Conservation (phyloP, 106 monocot species). For the Acanthochlamys bracteata region DNA sequence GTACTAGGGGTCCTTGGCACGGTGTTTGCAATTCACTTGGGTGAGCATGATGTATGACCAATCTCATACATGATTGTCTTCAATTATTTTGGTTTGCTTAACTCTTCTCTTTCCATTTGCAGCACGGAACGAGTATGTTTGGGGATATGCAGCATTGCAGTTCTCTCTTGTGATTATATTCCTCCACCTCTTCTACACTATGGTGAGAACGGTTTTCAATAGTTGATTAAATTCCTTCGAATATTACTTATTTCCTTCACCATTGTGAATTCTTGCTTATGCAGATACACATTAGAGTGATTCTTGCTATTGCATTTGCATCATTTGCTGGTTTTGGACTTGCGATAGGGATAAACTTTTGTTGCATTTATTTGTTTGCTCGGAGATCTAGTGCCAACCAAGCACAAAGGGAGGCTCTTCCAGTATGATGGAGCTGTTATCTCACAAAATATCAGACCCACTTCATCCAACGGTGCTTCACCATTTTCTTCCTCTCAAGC, state of each 20-base stretch:
- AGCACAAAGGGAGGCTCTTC: constrained; percentile 11
- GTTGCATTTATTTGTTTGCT: constrained; percentile 18
- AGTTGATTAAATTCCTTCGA: background rate
- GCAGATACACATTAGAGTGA: constrained; percentile 29
- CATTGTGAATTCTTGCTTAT: background rate
- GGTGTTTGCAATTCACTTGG: constrained; percentile 22
- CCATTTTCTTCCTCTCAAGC: too few relatives aligned
- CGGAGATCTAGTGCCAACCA: constrained; percentile 17
- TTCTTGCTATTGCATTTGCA: constrained; percentile 28
- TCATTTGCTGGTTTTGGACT: constrained; percentile 30
- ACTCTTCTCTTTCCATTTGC: constrained; percentile 3
- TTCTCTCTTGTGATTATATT: constrained; percentile 34
- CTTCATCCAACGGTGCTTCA: too few relatives aligned
- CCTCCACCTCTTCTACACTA: constrained; percentile 34
- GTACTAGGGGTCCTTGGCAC: constrained; percentile 25
- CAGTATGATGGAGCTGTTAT: constrained; percentile 8
- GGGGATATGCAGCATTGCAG: constrained; percentile 41
- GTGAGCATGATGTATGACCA: constrained; percentile 12
- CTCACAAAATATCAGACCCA: too few relatives aligned
- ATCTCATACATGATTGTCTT: background rate
- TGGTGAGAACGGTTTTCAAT: constrained; percentile 14
- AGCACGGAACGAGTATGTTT: constrained; percentile 40
- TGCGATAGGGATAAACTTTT: constrained; percentile 19
- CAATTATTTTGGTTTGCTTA: background rate
- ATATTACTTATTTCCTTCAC: background rate